Evolutionary conservation across 75 land plant species (phyloP), one percentile per base, ranked within the genome.

Genomic region (Adiantum capillusveneris): DNA sequence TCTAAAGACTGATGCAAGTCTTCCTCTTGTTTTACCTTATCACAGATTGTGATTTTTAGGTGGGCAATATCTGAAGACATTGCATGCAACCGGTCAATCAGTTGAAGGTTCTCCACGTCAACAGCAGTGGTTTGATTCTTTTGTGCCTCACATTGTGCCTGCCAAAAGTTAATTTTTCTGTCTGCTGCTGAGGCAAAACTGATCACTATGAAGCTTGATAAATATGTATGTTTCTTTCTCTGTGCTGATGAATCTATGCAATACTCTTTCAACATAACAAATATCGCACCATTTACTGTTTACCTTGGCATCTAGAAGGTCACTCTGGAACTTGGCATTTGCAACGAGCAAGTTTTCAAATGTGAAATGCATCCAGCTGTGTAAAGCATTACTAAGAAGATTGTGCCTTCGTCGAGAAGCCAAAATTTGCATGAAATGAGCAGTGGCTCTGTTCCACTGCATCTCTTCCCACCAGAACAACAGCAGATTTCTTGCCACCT

Each of bases 331-430:
- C 60, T 72, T 72, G 25, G 63, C 58, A 59, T 65, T 72, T 29
- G 75, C 75, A 52, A 60, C 44, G 53, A 72, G 29, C 25, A 65
- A 56, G 21, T 59, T 56, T 25, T 65, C 75, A 59, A 72, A 72
- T 53, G 75, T 65, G 16, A 69, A 59, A 65, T 65, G 70, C 70
- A 72, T 65, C 75, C 75, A 72, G 39, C 52, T 45, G 53, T 72
- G 75, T 34, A 72, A 56, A 27, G 57, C 57, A 18, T 31, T 31
- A 42, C 42, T 37, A 12, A 60, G 63, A 49, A 65, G 50, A 2
- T 56, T 59, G n/a, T 69, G 46, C 36, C 50, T 70, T 29, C 75
- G 52, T 14, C 75, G 42, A 18, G 43, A 37, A 30, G 63, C 69
- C 29, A 72, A 22, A 26, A 58, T 50, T 19, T 43, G 21, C 18